Percentiles rank a stretch among this genome's conserved stretches.
phyloP scores from a whole-genome alignment of 2,329 filamentous ascomycete genomes.

The Cucurbitaria berberidis region DNA sequence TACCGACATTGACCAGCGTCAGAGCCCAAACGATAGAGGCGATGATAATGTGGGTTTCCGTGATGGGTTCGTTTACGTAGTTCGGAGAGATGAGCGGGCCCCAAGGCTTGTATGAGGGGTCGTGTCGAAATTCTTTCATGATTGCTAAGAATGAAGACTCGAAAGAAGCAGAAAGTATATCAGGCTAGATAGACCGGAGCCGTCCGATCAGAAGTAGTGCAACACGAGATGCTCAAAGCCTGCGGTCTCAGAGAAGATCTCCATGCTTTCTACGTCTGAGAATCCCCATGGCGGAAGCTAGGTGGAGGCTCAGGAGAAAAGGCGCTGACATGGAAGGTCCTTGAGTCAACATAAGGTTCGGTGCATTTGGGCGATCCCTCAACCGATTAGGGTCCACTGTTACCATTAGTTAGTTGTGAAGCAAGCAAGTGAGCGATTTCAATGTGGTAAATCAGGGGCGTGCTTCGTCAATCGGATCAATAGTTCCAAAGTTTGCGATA shows the following conservation, averaged over 20 bases:
- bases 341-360: conserved; percentile 30
- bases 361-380: neutral
- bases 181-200: neutral
- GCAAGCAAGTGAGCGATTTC: neutral
- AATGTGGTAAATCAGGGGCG: neutral
- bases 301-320: conserved; percentile 22
- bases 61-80: conserved; percentile 38
- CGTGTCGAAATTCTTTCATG: conserved; percentile 28
- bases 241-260: neutral
- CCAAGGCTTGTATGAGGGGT: conserved; percentile 29
- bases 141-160: neutral
- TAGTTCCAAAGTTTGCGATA: conserved; percentile 3
- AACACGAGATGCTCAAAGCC: conserved; percentile 3
- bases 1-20: conserved; percentile 32
- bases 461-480: conserved; percentile 4
- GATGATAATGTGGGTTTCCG: conserved; percentile 39
- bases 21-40: conserved; percentile 38
- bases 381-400: neutral
- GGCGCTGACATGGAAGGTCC: conserved; percentile 13
- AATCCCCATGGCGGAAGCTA: conserved; percentile 18
- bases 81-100: conserved; percentile 32
- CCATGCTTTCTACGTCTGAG: conserved; percentile 17
- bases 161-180: neutral
- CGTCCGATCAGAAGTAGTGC: neutral
- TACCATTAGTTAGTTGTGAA: neutral